Base-by-base conservation (phyloP, 306 rosid species). In the Cicer bijugum region DNA sequence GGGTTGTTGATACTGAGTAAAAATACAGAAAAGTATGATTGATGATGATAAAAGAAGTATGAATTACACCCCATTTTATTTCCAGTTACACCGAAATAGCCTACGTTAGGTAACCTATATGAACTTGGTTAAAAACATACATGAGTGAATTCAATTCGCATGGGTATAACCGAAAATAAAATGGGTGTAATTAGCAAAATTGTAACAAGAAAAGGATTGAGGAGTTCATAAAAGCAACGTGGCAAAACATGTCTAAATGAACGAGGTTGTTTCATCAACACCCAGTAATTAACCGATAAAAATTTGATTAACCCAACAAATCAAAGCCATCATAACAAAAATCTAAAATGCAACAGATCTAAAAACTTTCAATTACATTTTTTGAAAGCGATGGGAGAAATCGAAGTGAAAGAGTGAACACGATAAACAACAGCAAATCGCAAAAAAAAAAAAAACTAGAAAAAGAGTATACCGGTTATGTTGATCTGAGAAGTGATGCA, bases 271-370 rank as follows among this genome's bases (percentile, higher is more conserved):
- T 57, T 50, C 20, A 75, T 48, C 75, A 80, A 58, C 45, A 23
- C 37, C 61, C 65, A 42, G 7, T 39, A 66, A 69, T 38, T 12
- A 39, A 66, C n/a, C 11, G 11, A 71, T 47, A 85, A 82, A 69
- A 37, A 37, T 23, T 20, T 42, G 62, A 38, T 50, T 47, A 35
- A 66, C 40, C 42, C 53, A 12, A 12, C 3, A 78, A 76, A 62
- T 56, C 64, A 23, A 64, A 39, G 23, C 10, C 60, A 39, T 39
- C 15, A 0, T 6, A 69, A 51, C 20, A 70, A 46, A 62, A 53
- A 48, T 46, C 59, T 57, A 42, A 68, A 53, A 50, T 23, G 82
- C n/a, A 33, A 72, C 84, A 78, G 87, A 86, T 82, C 88, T 82
- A 37, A 38, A 57, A 82, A 55, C 20, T 45, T 70, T 42, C 19